Percentiles rank a stretch among this genome's conserved stretches.
Conservation (phyloP, 768 basidiomycete genomes). For the Suillus fuscotomentosus region DNA sequence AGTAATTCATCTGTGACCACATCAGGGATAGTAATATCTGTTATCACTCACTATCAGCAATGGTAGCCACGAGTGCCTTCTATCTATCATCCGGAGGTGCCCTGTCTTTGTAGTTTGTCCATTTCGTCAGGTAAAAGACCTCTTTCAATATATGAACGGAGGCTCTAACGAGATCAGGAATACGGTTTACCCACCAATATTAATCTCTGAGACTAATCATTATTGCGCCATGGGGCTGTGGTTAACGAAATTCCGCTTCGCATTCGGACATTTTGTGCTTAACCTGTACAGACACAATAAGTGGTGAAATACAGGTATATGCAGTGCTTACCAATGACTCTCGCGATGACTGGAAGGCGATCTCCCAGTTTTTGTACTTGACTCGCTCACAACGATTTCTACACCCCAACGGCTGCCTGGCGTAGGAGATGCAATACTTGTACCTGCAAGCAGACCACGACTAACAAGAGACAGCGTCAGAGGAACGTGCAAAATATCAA, state of each 20-base stretch:
- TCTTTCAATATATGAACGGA: slow-evolving; percentile 1
- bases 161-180: background rate
- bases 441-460: slow-evolving; percentile 34
- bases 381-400: background rate
- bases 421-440: slow-evolving; percentile 8
- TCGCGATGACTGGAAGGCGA: background rate
- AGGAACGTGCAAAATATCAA: background rate
- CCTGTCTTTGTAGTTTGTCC: slow-evolving; percentile 1
- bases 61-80: background rate
- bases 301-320: background rate
- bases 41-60: background rate
- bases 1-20: background rate
- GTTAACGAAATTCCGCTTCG: slow-evolving; percentile 48
- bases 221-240: slow-evolving; percentile 40
- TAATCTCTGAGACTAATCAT: slow-evolving; percentile 37
- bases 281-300: background rate
- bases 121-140: slow-evolving; percentile 2
- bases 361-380: background rate
- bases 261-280: slow-evolving; percentile 36
- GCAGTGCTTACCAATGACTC: background rate
- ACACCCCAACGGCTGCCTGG: slow-evolving; percentile 1
- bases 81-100: slow-evolving; percentile 1
- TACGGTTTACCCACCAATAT: background rate
- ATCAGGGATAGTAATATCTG: background rate
- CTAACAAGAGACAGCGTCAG: background rate